Base-by-base conservation (phyloP, 495 filamentous ascomycete species). In the Parachaetomium inaequale region DNA sequence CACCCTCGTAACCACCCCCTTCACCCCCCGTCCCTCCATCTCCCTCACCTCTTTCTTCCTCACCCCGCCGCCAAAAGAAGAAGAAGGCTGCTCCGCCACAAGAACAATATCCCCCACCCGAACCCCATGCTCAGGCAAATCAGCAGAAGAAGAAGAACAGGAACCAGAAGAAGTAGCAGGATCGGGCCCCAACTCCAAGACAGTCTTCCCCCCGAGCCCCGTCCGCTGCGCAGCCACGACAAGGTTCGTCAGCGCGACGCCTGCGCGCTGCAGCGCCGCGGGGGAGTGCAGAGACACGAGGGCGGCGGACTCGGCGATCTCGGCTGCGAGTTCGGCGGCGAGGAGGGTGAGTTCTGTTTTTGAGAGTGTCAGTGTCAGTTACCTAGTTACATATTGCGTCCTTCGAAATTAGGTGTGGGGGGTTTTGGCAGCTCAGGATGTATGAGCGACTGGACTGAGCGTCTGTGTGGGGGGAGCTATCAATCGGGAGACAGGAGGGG, bases 71-170 rank as follows among this genome's bases (percentile, higher is more conserved):
- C 21, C 45, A n/a, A n/a, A n/a, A n/a, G n/a, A n/a, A n/a, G n/a
- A n/a, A 10, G 21, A 1, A 15, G 45, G 84, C 75, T 92, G 87
- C 72, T 93, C 90, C 61, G 84, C 82, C 26, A 97, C 83, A 0
- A 89, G 70, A 34, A 97, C 92, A 45, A 98, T 88, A 78, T 98
- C 94, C 2, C 94, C 95, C 0, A 86, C 84, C 0, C 94, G 77
- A 40, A 98, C 82, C 8, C 92, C 93, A 82, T 96, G 91, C 63
- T 92, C 85, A 0, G 86, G 86, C 3, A 96, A 68, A 19, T 85
- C 81, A 47, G 64, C 63, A 17, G 36, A 40, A 40, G 36, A 10
- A 1, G 36, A 40, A 5, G 34, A 7, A 36, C 5, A 10, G 2
- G 52, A 25, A 15, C 3, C 7, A 19, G 51, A 40, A 0, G 79